Evolutionary conservation across 176 grass and related monocot species (phyloP).

Genomic region (Oryza coarctata): DNA sequence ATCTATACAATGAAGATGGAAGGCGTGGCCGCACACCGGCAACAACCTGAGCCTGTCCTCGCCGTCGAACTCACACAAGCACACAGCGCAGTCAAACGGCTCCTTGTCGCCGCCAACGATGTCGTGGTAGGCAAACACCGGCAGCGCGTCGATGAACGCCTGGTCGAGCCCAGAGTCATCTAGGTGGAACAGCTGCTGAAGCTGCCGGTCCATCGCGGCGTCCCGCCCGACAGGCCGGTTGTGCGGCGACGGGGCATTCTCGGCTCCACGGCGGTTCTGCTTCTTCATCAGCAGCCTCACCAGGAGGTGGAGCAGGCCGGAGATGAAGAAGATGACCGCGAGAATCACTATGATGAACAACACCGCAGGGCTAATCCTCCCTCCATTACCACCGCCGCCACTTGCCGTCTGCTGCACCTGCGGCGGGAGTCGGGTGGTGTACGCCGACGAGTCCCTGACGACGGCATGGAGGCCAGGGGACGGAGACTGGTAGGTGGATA

Average conservation of each 20-base stretch:
- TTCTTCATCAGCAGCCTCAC: conserved; percentile 77
- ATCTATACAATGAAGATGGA: conserved; percentile 85
- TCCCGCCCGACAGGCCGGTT: conserved; percentile 28
- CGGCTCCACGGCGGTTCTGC: conserved; percentile 35
- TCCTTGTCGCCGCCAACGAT: conserved; percentile 76
- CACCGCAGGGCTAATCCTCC: conserved; percentile 78
- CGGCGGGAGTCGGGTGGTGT: background rate
- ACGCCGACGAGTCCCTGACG: conserved; percentile 24
- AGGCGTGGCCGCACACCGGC: conserved; percentile 81
- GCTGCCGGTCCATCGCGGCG: conserved; percentile 68
- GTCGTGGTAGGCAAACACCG: conserved; percentile 83
- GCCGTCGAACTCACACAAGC: conserved; percentile 73
- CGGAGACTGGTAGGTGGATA: background rate
- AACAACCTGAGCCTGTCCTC: conserved; percentile 74
- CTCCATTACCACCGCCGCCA: conserved; percentile 14
- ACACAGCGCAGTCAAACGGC: conserved; percentile 88
- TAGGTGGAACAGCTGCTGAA: conserved; percentile 93
- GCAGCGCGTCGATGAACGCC: conserved; percentile 81
- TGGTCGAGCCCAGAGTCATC: conserved; percentile 90
- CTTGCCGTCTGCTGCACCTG: background rate
- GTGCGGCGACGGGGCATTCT: background rate
- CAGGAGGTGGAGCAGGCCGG: conserved; percentile 86
- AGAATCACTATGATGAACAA: conserved; percentile 89
- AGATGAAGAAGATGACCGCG: conserved; percentile 90
- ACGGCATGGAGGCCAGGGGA: background rate